Evolutionary conservation across 2,329 filamentous ascomycete genomes (phyloP).

Genomic region (Sodiomyces alkalinus): DNA sequence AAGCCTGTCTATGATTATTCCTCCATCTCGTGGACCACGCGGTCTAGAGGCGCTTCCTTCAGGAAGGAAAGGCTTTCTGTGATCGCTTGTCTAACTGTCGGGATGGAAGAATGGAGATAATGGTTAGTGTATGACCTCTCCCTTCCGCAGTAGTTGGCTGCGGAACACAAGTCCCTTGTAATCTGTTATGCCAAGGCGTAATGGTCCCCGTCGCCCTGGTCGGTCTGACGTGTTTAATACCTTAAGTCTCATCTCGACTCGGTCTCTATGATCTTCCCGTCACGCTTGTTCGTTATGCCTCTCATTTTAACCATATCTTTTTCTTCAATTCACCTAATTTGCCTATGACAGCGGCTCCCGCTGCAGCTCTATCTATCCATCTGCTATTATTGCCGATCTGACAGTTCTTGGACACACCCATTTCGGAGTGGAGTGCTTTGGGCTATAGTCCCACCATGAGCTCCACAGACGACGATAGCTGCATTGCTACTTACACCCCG

Average conservation of each 20-base stretch:
- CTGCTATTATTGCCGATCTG: not conserved
- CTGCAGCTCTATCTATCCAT: not conserved
- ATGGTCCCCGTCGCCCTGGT: not conserved
- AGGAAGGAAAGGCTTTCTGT: too few relatives aligned
- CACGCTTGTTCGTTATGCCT: not conserved
- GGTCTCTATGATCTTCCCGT: not conserved
- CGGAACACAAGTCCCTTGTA: not conserved
- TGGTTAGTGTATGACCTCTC: too few relatives aligned
- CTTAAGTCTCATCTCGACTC: not conserved
- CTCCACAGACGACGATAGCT: constrained; percentile 1
- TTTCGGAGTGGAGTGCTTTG: not conserved
- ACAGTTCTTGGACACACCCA: not conserved
- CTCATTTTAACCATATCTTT: not conserved
- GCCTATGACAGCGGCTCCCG: too few relatives aligned
- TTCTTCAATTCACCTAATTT: too few relatives aligned
- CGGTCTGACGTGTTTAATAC: not conserved
- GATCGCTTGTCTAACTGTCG: too few relatives aligned
- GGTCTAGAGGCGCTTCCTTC: too few relatives aligned
- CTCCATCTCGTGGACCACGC: too few relatives aligned
- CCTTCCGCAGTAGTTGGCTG: too few relatives aligned
- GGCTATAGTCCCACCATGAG: not conserved
- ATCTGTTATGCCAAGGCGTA: constrained; percentile 5
- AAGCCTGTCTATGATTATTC: too few relatives aligned
- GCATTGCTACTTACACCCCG: constrained; percentile 2
- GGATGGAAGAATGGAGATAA: too few relatives aligned